Evolutionary conservation across 2,329 filamentous ascomycete species (phyloP).

Genomic region (Phaeophleospora eucalypticola): DNA sequence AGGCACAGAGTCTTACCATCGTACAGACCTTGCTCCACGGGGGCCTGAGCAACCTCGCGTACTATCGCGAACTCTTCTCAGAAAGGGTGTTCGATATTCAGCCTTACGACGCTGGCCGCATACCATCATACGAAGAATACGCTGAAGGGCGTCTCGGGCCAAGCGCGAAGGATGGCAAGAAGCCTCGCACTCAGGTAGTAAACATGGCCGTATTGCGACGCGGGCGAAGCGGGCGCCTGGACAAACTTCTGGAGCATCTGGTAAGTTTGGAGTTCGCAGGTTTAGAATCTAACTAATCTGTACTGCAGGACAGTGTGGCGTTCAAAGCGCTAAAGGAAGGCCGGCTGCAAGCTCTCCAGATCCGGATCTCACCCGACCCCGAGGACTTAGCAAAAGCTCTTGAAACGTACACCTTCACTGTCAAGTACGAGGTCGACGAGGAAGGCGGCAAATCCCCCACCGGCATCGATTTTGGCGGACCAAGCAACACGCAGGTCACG

Average conservation of each 20-base stretch:
- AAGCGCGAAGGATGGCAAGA: constrained; percentile 4
- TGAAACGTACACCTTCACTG: constrained; percentile 49
- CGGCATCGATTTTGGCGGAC: constrained; percentile 29
- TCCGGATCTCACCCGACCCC: constrained; percentile 43
- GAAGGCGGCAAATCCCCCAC: constrained; percentile 16
- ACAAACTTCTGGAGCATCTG: constrained; percentile 46
- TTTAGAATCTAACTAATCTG: neutral
- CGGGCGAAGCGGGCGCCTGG: constrained; percentile 38
- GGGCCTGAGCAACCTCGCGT: constrained; percentile 34
- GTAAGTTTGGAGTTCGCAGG: too few relatives aligned
- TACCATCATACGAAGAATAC: constrained; percentile 32
- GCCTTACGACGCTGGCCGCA: constrained; percentile 23
- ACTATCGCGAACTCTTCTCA: constrained; percentile 27
- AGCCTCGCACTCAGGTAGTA: constrained; percentile 28
- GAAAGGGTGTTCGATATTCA: constrained; percentile 32
- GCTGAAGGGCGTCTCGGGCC: constrained; percentile 19
- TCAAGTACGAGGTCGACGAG: constrained; percentile 37
- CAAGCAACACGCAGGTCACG: constrained; percentile 32
- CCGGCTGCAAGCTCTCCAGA: constrained; percentile 43
- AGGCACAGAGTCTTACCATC: constrained; percentile 45
- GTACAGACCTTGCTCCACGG: constrained; percentile 48
- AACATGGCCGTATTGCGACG: constrained; percentile 33
- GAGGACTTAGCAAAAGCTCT: constrained; percentile 36
- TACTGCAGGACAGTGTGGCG: constrained; percentile 44
- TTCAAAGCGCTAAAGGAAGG: constrained; percentile 45